Base-by-base conservation (phyloP, 2,329 filamentous ascomycete species). In the Fusarium proliferatum region DNA sequence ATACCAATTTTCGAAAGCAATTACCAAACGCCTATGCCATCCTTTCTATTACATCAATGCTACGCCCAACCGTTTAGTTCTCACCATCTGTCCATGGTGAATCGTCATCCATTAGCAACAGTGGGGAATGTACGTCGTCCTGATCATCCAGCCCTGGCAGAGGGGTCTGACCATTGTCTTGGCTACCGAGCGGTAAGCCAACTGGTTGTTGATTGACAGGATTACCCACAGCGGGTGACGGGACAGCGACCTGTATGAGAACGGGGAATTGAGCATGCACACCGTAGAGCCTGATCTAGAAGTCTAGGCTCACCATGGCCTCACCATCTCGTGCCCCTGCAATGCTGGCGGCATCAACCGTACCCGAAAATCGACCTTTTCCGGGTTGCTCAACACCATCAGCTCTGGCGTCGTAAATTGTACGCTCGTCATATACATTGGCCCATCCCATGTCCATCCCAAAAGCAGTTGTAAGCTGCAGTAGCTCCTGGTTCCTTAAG, bases 351-450 rank as follows among this genome's bases (percentile, higher is more conserved):
- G 58, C 57, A 61, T 78, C 69, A 28, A 84, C 74, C 16, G 69
- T 76, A 10, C 85, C 84, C 19, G 79, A 81, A 74, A 86, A 86
- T 26, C 84, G 84, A 5, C 82, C 83, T 13, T 57, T 38, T n/a
- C 84, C 84, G 1, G 83, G 82, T 5, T 45, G 28, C 4, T 78
- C 72, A 33, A 83, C 73, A 15, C 83, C 83, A 59, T 86, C 85
- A 12, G 59, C 60, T 26, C 65, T 46, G 16, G 84, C 83, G 17
- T 82, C 81, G 1, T 73, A 62, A n/a, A 80, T 79, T 8, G 79
- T 70, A 9, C 69, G 72, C 4, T 70, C 49, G 9, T 79, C 77
- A 57, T 85, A 86, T 9, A 83, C 33, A 15, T 57, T 73, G 2
- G 72, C 61, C 85, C 84, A 86, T 28, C 83, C 82, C n/a, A 80